Evolutionary conservation across 176 grass and related monocot genomes (phyloP), one percentile per base, ranked within the genome.

Genomic region (Raddia distichophylla): DNA sequence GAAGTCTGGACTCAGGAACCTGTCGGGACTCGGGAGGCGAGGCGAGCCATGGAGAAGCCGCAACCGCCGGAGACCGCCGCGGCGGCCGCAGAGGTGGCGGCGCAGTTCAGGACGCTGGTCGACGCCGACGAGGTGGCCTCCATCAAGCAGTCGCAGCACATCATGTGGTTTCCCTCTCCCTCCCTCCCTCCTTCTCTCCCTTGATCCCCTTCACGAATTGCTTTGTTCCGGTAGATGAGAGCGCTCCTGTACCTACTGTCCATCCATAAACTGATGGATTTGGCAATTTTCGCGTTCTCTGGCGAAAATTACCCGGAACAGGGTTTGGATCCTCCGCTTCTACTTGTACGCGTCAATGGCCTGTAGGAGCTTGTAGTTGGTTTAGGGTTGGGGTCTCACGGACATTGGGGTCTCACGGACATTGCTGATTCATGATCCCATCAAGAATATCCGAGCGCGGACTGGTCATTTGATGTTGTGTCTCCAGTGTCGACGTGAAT

Each of bases 81-180:
- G 54, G 86, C 85, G 55, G 89, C 96, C 19, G 91, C 89, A 51
- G 96, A 98, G 79, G 88, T 91, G 12, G 86, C 90, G 17, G 82
- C 33, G 17, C 76, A 76, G 85, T 93, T 99, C 77, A 66, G 84
- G 67, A 84, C 89, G 61, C 85, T 93, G 4, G 78, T 95, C 2
- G 74, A 89, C 67, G n/a, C 85, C 4, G 76, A 67, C 3, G 91
- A 95, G 4, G 77, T 95, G 40, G 76, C 78, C 40, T 83, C 85
- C 53, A 89, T 91, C 68, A 91, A 77, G 79, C 84, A 91, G 56
- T 83, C 73, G 16, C 96, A 95, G 82, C 81, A 95, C 81, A 84
- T 93, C 78, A 93, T 95, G 96, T 93, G 62, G 34, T 14, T 66
- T 71, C 14, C 45, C 10, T 4, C 40, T 13, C n/a, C 65, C 44